Evolutionary conservation across 2,329 filamentous ascomycete species (phyloP), one percentile per base, ranked within the genome.

Genomic region (Plenodomus lindquistii): DNA sequence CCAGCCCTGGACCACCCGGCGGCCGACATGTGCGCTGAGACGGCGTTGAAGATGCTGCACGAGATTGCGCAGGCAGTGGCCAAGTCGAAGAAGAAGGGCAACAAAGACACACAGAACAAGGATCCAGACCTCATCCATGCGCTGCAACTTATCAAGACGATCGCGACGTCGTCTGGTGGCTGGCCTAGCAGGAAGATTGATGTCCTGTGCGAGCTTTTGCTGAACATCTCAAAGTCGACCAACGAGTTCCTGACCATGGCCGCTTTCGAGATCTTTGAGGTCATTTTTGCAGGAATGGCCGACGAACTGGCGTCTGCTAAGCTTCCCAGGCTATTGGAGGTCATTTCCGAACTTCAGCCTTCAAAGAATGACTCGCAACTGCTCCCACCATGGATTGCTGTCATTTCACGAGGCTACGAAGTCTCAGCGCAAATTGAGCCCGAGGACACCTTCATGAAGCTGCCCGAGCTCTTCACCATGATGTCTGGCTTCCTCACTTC

Each of bases 131-230:
- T 97, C 42, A 96, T 97, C 58, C 94, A 97, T 69, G 88, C 92
- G 2, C 78, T 99, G 54, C 93, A 99, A 66, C 79, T 99, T 46
- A 87, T 96, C 57, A 97, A 96, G 79, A 89, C 89, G 0, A 84
- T 99, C 51, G 91, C 94, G 0, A 81, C 83, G 2, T 91, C 90
- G 4, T 93, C 91, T 49, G 89, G 91, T 35, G 94, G 94, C 42
- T 99, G 94, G 94, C 94, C 94, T 1, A 96, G 88, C 77, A 91
- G 88, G 77, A 96, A 96, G 75, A 96, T 97, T 45, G 94, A 99
- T 74, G 80, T 87, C 2, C 78, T 99, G 27, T 97, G 92, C 72
- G 92, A 97, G 72, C 77, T 96, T 44, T 77, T 99, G 48, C 83
- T 99, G 59, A 85, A 86, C 59, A 96, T 97, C 53, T 93, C 93